Base-by-base conservation (phyloP, 352 stramenopile genomes). In the Globisporangium parvum region DNA sequence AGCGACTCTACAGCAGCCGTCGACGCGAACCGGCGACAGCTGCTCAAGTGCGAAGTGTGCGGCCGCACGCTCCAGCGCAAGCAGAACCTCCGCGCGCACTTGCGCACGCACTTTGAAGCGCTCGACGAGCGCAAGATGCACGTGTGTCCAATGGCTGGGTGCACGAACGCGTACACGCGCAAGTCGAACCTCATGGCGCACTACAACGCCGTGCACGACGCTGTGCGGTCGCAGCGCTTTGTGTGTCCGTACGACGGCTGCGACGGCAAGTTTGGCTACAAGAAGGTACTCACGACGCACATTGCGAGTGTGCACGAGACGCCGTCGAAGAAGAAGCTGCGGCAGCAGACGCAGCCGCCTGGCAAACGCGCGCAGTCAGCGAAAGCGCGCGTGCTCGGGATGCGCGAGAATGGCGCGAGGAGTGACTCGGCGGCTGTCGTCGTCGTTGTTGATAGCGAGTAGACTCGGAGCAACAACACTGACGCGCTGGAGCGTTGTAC, bases 101-200 rank as follows among this genome's bases (percentile, higher is more conserved):
- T 88, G 53, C 63, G 77, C 14, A 86, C 76, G 14, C 77, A 87
- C 54, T 87, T 87, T 53, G 70, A 84, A 57, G 66, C 66, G 4
- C 56, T 86, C 17, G 75, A 89, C 31, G 75, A 80, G 42, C 75
- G 79, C 59, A 89, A 88, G 59, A 55, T 75, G 47, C 80, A 73
- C 49, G 54, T 56, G 50, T 93, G 83, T 58, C 77, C 80, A 6
- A 73, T 89, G 60, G 50, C 56, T 2, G 67, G 63, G 6, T 93
- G 83, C 41, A 58, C 62, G 50, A 90, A 87, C 52, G 42, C 62
- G 17, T 93, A 91, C 66, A 89, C 80, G 20, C 75, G 73, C 21
- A 66, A 77, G 28, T 84, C 79, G 11, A 93, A 93, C 40, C 46
- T 91, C 24, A 90, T 88, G 71, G 60, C 76, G 26, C 83, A 91